Evolutionary conservation across 768 basidiomycete species (phyloP).

Genomic region (Suillus brevipes): DNA sequence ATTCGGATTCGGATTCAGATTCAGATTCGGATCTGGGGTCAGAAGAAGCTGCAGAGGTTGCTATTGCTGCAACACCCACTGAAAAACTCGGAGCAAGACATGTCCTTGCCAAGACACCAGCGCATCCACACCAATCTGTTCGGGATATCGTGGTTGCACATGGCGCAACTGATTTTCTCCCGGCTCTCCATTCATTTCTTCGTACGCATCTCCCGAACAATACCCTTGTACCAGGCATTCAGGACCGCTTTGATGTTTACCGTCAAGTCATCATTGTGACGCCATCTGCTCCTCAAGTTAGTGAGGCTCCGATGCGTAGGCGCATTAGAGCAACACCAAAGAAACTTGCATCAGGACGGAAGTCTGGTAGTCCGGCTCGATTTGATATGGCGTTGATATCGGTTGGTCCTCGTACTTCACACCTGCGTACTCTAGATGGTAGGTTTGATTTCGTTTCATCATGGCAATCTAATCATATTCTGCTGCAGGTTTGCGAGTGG

Average conservation of each 20-base stretch:
- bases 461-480: neutral
- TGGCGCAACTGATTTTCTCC: too few relatives aligned
- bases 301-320: neutral
- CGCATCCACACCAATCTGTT: too few relatives aligned
- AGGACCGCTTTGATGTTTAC: conserved; percentile 5
- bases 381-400: conserved; percentile 2
- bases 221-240: neutral
- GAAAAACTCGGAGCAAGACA: too few relatives aligned
- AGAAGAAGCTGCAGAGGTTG: too few relatives aligned
- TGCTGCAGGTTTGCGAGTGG: conserved; percentile 12
- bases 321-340: neutral
- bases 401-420: neutral
- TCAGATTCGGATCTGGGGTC: too few relatives aligned
- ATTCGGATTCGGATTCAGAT: too few relatives aligned
- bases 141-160: too few relatives aligned
- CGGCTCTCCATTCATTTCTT: conserved; percentile 1
- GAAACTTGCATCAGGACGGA: too few relatives aligned
- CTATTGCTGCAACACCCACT: too few relatives aligned
- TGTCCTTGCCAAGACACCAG: too few relatives aligned
- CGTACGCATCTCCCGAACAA: neutral
- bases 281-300: neutral
- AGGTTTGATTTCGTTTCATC: neutral
- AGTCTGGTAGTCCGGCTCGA: neutral
- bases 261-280: conserved; percentile 4
- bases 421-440: neutral